Evolutionary conservation across 2,329 filamentous ascomycete genomes (phyloP).

Genomic region (Trichoderma afroharzianum): DNA sequence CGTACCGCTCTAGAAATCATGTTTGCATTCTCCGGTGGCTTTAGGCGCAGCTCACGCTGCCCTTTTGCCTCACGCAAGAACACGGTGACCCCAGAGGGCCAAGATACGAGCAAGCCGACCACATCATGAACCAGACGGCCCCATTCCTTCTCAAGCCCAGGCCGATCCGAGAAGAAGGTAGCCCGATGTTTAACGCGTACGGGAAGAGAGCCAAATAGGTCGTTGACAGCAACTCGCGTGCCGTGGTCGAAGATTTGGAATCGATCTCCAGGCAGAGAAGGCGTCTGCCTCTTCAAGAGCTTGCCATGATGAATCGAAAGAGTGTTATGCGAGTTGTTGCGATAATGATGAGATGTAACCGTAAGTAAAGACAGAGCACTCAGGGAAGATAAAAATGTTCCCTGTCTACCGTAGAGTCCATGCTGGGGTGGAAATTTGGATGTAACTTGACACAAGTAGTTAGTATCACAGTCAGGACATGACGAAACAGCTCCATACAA

Average conservation of each 20-base stretch:
- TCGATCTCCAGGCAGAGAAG: constrained; percentile 56
- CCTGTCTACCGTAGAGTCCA: constrained; percentile 61
- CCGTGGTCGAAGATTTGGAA: constrained; percentile 60
- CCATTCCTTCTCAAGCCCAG: constrained; percentile 60
- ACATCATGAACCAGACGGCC: constrained; percentile 56
- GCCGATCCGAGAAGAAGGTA: constrained; percentile 46
- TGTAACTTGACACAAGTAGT: constrained; percentile 56
- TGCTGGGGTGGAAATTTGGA: constrained; percentile 60
- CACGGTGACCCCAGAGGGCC: constrained; percentile 55
- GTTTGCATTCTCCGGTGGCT: constrained; percentile 24
- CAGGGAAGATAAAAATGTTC: constrained; percentile 74
- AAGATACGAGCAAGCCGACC: constrained; percentile 66
- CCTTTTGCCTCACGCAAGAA: constrained; percentile 50
- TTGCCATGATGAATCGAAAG: constrained; percentile 68
- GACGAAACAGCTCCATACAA: constrained; percentile 49
- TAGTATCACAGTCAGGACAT: constrained; percentile 2
- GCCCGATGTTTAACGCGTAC: constrained; percentile 82
- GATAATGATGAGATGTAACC: constrained; percentile 67
- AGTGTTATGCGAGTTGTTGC: constrained; percentile 58
- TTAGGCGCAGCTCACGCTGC: constrained; percentile 38
- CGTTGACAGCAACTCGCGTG: constrained; percentile 69
- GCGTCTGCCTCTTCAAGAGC: constrained; percentile 59
- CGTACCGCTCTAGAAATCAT: constrained; percentile 33
- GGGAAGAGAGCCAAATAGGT: constrained; percentile 87
- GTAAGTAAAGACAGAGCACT: constrained; percentile 72